Percentiles rank a stretch among this genome's conserved stretches.
phyloP scores from a whole-genome alignment of 345 rosid species.

The Nephelium lappaceum region DNA sequence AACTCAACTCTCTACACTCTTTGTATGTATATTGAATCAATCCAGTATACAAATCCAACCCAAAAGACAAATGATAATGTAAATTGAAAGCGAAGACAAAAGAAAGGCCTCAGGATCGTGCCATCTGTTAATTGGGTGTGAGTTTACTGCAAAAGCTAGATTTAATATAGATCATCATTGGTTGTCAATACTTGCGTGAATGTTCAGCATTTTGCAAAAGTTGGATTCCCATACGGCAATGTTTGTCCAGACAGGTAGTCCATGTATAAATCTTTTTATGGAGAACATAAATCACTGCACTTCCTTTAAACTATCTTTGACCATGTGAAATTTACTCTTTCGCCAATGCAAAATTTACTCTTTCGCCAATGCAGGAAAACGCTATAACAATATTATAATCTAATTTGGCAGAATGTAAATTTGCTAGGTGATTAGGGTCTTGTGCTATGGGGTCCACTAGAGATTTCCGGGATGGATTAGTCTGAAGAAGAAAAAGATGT shows the following conservation, averaged over 20 bases:
- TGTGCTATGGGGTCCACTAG: constrained; percentile 14
- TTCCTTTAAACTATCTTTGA: constrained; percentile 21
- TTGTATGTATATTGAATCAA: not conserved
- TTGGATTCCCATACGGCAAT: constrained; percentile 15
- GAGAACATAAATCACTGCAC: not conserved
- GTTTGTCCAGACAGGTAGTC: constrained; percentile 6
- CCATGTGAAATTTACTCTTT: constrained; percentile 11
- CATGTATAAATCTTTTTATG: not conserved
- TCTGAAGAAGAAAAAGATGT: constrained; percentile 4
- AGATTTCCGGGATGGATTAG: constrained; percentile 9
- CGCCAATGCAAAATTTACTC: constrained; percentile 19
- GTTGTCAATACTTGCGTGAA: not conserved
- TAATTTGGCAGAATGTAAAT: not conserved
- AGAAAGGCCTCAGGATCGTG: not conserved
- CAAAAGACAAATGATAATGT: constrained; percentile 4
- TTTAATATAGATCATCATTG: constrained; percentile 14
- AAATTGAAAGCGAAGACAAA: constrained; percentile 20
- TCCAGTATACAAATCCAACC: not conserved
- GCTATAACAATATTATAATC: not conserved
- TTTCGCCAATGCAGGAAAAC: not conserved
- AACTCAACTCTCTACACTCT: not conserved
- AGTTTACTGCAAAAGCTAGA: not conserved
- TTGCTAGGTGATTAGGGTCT: not conserved
- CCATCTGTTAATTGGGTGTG: not conserved
- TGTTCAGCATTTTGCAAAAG: not conserved